A percentile compares a stretch with the other conserved stretches of the same genome.
Evolutionary conservation across 176 grass and related monocot species (phyloP).

Genomic region (Eleusine indica): DNA sequence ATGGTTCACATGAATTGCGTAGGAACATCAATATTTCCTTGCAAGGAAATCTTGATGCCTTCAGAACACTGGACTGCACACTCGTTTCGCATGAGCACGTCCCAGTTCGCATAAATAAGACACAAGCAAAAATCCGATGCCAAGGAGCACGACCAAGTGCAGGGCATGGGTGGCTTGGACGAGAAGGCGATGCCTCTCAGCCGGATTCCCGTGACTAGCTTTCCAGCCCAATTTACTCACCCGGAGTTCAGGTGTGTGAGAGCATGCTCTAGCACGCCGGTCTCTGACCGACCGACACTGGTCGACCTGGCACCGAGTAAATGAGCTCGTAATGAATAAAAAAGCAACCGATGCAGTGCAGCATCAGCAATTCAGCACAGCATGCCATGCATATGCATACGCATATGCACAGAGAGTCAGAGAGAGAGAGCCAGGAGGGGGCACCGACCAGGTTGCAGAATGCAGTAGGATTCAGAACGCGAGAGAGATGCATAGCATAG

Average conservation of each 20-base stretch:
- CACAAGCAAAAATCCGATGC: background rate
- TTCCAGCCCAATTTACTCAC: conserved; percentile 32
- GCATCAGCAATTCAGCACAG: conserved; percentile 33
- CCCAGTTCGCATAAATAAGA: background rate
- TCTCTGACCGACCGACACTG: conserved; percentile 28
- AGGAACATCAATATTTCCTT: background rate
- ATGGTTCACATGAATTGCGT: conserved; percentile 3
- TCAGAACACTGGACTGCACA: background rate
- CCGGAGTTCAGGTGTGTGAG: conserved; percentile 31
- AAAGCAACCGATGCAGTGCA: conserved; percentile 2
- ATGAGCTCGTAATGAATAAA: conserved; percentile 24
- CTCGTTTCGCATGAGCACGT: background rate
- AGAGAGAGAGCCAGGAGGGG: background rate
- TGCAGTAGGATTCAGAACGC: background rate
- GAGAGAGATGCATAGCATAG: background rate
- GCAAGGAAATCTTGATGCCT: background rate
- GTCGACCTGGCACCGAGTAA: conserved; percentile 24
- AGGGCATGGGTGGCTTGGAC: background rate
- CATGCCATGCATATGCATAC: conserved; percentile 7
- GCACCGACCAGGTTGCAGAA: conserved; percentile 25
- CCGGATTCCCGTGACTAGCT: conserved; percentile 57
- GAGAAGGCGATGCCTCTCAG: background rate
- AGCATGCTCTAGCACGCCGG: conserved; percentile 24
- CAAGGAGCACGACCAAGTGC: background rate
- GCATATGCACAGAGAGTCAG: too few species aligned